A percentile compares a stretch with the other conserved stretches of the same genome.
Conservation (phyloP, 2,329 filamentous ascomycete species). For the Lachnellula cervina region DNA sequence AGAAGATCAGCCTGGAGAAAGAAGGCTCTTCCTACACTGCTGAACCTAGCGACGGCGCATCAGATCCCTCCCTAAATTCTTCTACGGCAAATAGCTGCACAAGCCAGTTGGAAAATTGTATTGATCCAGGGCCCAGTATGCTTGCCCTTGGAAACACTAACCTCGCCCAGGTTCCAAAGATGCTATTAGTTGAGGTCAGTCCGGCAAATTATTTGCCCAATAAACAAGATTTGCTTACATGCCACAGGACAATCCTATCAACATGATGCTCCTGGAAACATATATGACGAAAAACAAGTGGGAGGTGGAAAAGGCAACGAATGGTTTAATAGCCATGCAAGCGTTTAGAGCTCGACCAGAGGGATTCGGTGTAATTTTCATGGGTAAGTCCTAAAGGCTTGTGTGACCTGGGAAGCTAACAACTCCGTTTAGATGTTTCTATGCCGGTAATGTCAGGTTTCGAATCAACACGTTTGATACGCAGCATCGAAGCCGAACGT, state of each 20-base stretch:
- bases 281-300: slow-evolving; percentile 27
- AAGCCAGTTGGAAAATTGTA: not conserved
- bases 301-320: slow-evolving; percentile 35
- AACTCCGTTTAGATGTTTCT: slow-evolving; percentile 39
- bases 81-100: not conserved
- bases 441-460: slow-evolving; percentile 52
- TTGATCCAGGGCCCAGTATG: not conserved
- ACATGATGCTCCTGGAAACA: slow-evolving; percentile 32
- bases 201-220: not conserved
- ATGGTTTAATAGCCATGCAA: slow-evolving; percentile 43
- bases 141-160: not conserved
- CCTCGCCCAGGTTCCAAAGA: slow-evolving; percentile 8
- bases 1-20: too few relatives aligned
- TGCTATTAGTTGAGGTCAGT: slow-evolving; percentile 23
- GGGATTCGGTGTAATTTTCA: slow-evolving; percentile 40
- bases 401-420: slow-evolving; percentile 26
- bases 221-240: not conserved
- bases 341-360: slow-evolving; percentile 34
- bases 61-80: too few relatives aligned
- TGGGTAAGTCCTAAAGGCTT: slow-evolving; percentile 34
- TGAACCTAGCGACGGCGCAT: too few relatives aligned
- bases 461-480: slow-evolving; percentile 43
- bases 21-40: too few relatives aligned
- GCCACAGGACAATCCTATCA: slow-evolving; percentile 1
- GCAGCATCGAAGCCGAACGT: slow-evolving; percentile 37